These are phyloP conservation scores for Naganishia vishniacii DNA, from an alignment of 768 basidiomycete genomes.

Conservation along the genomic window DNA sequence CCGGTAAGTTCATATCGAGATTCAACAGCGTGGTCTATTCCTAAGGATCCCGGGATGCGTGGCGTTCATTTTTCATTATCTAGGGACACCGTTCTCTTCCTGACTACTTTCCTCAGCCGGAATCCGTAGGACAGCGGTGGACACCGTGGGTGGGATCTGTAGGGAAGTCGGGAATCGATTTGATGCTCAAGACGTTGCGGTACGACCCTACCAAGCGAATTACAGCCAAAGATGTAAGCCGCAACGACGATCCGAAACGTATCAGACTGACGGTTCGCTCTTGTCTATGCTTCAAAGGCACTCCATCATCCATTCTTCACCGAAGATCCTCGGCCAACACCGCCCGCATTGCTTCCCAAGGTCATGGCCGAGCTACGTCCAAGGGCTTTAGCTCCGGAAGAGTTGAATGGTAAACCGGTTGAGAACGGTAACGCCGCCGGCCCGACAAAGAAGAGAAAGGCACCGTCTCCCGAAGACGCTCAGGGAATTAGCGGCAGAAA, in stretches of 20 bases:
- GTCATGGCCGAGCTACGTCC: constrained; percentile 51
- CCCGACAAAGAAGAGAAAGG: constrained; percentile 35
- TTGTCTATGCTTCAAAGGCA: constrained; percentile 55
- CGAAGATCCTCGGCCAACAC: constrained; percentile 76
- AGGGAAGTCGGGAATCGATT: constrained; percentile 72
- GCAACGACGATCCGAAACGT: background rate
- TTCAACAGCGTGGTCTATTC: background rate
- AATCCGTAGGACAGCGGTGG: constrained; percentile 61
- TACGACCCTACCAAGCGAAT: constrained; percentile 83
- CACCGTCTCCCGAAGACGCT: constrained; percentile 32
- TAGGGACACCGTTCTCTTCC: constrained; percentile 77
- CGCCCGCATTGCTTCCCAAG: constrained; percentile 81
- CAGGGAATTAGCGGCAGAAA: constrained; percentile 33
- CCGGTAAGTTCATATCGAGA: constrained; percentile 55
- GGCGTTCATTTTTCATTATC: background rate
- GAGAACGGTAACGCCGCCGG: constrained; percentile 17
- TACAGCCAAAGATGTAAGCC: constrained; percentile 66
- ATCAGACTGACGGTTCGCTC: background rate
- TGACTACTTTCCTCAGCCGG: constrained; percentile 73
- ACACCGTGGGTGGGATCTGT: constrained; percentile 84
- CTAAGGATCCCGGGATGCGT: background rate
- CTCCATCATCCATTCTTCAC: constrained; percentile 83
- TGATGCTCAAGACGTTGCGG: constrained; percentile 69
- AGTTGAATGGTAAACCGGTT: constrained; percentile 40
- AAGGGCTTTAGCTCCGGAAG: constrained; percentile 55